Evolutionary conservation across 2,329 filamentous ascomycete species (phyloP), one percentile per base, ranked within the genome.

Genomic region (Fusarium chuoi): DNA sequence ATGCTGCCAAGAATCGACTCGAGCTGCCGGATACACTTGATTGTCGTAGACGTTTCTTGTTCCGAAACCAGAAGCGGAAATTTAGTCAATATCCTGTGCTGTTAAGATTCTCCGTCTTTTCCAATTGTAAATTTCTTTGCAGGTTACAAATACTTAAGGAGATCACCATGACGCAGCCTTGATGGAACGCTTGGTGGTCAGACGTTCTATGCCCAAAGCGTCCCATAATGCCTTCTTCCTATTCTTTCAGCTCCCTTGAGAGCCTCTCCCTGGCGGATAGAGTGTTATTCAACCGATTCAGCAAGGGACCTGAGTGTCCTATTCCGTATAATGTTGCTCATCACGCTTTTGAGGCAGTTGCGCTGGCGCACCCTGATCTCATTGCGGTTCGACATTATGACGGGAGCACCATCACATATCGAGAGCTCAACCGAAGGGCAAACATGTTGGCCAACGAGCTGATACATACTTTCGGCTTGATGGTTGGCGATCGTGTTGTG

Each of bases 291-390:
- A 74, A 68, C 36, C 30, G 68, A 11, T 74, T 74, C n/a, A 65
- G 71, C 54, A 74, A 68, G 18, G 71, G 71, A 1, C 55, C 55
- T 1, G 49, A 59, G 8, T 56, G 45, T 9, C 44, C 62, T 8
- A 71, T 74, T 9, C 71, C 71, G 7, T 71, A 71, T 22, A 44
- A 68, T 42, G 71, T 74, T 33, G 57, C 61, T 20, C 71, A 74
- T 14, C 71, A 74, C 39, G 71, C 71, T 36, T 74, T 74, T 15
- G 71, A 74, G 54, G 71, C 71, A 6, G 56, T 68, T 72, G 71
- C 71, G 58, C 62, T 63, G 62, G 71, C 71, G 67, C 71, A 74
- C 28, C 71, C 71, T 11, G 26, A 74, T 14, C 45, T 72, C 7
- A 44, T 45, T 18, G 71, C 71, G 14, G 28, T 72, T 24, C 71